phyloP scores from a whole-genome alignment of 805 yeast genomes.

The Candida parachauliodes region DNA sequence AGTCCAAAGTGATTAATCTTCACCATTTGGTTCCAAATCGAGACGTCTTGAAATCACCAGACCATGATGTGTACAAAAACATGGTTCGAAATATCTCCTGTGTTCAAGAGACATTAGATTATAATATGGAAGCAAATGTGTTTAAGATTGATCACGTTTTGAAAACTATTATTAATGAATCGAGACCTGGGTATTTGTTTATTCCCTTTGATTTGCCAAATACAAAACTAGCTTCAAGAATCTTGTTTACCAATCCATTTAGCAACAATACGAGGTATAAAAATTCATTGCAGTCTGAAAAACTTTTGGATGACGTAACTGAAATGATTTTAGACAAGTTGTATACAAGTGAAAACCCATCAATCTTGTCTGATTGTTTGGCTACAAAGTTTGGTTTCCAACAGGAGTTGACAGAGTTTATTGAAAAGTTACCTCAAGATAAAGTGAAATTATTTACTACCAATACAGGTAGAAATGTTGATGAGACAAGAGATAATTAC shows the following conservation, averaged over 20 bases:
- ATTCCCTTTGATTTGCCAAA: slow-evolving; percentile 71
- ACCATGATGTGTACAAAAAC: slow-evolving; percentile 63
- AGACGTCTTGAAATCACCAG: slow-evolving; percentile 49
- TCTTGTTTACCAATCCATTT: slow-evolving; percentile 17
- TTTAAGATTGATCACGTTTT: slow-evolving; percentile 68
- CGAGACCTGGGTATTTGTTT: slow-evolving; percentile 80
- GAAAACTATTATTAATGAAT: slow-evolving; percentile 46
- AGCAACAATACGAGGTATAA: slow-evolving; percentile 8
- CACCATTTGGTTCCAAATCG: slow-evolving; percentile 63
- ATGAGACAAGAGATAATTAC: slow-evolving; percentile 64
- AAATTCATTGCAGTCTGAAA: slow-evolving; percentile 7
- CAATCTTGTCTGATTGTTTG: slow-evolving; percentile 68
- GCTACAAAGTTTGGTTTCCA: slow-evolving; percentile 58
- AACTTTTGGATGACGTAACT: slow-evolving; percentile 19
- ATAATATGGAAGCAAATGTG: slow-evolving; percentile 36
- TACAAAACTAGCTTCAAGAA: slow-evolving; percentile 18
- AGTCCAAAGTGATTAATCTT: slow-evolving; percentile 19
- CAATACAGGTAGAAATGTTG: slow-evolving; percentile 67
- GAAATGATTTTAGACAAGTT: slow-evolving; percentile 45
- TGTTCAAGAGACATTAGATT: slow-evolving; percentile 35
- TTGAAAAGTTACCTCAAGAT: slow-evolving; percentile 35
- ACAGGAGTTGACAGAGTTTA: slow-evolving; percentile 44
- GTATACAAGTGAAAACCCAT: slow-evolving; percentile 54
- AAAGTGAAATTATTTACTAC: slow-evolving; percentile 49
- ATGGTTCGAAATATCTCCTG: slow-evolving; percentile 61